These are phyloP conservation scores for Linnemannia elongata DNA, from an alignment of 192 early-diverging fungal species.

Conservation along the genomic window DNA sequence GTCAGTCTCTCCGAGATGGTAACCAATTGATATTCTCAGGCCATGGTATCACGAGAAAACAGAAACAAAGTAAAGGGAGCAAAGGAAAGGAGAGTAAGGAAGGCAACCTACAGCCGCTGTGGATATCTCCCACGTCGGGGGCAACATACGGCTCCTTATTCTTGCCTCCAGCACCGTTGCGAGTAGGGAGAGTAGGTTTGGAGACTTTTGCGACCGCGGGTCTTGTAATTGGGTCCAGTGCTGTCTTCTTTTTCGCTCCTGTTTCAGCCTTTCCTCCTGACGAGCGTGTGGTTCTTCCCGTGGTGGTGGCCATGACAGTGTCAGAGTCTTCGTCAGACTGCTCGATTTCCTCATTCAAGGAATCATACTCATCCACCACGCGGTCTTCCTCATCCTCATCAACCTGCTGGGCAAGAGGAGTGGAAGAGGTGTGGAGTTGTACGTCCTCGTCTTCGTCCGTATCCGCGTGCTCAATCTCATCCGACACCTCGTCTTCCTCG, in stretches of 20 bases:
- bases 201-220: background rate
- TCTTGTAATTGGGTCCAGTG: background rate
- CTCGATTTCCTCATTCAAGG: conserved; percentile 25
- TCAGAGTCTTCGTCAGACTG: conserved; percentile 21
- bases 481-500: conserved; percentile 9
- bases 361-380: conserved; percentile 4
- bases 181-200: background rate
- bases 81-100: background rate
- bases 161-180: background rate
- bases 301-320: background rate
- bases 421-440: background rate
- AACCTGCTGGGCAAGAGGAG: background rate
- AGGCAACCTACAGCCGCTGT: conserved; percentile 39
- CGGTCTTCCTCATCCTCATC: conserved; percentile 19
- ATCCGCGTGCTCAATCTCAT: conserved; percentile 31
- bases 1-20: background rate
- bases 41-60: background rate
- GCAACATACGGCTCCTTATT: background rate
- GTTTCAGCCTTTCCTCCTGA: background rate
- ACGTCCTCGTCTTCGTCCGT: conserved; percentile 23
- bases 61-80: background rate
- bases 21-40: background rate
- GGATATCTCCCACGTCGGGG: conserved; percentile 40
- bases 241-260: background rate
- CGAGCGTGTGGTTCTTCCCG: background rate